Percentiles rank a stretch among this genome's conserved stretches.
These are phyloP conservation scores for Lecanicillium sp. DNA, from an alignment of 2,329 filamentous ascomycete genomes.

Conservation along the genomic window DNA sequence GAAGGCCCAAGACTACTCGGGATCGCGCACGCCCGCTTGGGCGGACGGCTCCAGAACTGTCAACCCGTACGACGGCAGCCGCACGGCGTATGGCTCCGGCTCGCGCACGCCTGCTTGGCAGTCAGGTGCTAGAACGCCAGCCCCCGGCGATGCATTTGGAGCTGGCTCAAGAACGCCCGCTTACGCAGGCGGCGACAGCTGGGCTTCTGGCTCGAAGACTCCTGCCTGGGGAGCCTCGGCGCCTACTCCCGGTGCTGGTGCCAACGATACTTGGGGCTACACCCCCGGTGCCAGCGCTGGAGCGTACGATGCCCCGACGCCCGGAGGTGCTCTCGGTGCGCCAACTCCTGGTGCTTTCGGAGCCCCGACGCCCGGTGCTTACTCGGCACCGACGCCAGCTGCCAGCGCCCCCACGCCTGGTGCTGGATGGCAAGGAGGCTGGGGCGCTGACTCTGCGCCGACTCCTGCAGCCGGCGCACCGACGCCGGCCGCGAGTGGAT, in stretches of 20 bases:
- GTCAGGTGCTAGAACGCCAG: constrained; percentile 68
- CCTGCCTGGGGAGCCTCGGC: constrained; percentile 62
- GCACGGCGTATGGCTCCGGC: constrained; percentile 71
- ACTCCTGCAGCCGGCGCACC: constrained; percentile 62
- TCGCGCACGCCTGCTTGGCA: constrained; percentile 72
- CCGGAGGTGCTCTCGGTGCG: constrained; percentile 51
- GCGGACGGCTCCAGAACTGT: constrained; percentile 60
- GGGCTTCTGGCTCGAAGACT: constrained; percentile 67
- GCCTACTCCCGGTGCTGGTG: constrained; percentile 52
- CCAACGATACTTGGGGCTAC: constrained; percentile 55
- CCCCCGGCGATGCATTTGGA: constrained; percentile 53
- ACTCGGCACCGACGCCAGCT: constrained; percentile 58
- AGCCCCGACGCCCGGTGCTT: constrained; percentile 67
- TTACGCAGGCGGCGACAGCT: constrained; percentile 54
- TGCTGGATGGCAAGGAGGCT: constrained; percentile 53
- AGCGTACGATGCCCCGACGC: constrained; percentile 65
- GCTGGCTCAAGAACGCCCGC: constrained; percentile 64
- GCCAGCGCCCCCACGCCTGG: constrained; percentile 65
- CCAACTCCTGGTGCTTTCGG: constrained; percentile 57
- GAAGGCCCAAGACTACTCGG: constrained; percentile 46
- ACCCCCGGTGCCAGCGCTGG: constrained; percentile 42
- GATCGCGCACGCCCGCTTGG: constrained; percentile 65
- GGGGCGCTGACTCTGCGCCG: constrained; percentile 58
- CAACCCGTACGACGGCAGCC: constrained; percentile 66
- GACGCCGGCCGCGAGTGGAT: constrained; percentile 61